Evolutionary conservation across 1,284 basidiomycete species (phyloP), one percentile per base, ranked within the genome.

Genomic region (Coniferiporia weirii): DNA sequence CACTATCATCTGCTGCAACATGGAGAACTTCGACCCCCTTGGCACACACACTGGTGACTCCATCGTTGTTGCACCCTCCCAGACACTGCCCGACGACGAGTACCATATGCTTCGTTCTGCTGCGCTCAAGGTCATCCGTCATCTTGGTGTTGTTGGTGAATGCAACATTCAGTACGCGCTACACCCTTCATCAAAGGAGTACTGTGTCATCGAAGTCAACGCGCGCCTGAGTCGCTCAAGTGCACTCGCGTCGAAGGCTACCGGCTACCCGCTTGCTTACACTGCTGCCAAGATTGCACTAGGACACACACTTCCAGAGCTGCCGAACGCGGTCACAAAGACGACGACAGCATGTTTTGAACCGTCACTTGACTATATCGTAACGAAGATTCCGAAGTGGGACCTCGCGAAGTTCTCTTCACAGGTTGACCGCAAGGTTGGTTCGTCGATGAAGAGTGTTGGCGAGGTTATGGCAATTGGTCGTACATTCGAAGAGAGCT

Each of bases 381-480:
- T 99, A 64, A 98, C 95, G 60, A 99, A 99, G 79, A 99, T 99
- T 67, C 97, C 97, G 66, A 98, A 98, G 75, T 99, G 97, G 95
- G 97, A 99, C 75, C 79, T 99, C 63, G 94, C 95, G 66, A 99
- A 99, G 77, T 98, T 99, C 81, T 89, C 87, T 17, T 75, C 79
- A 1, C 95, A 98, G 70, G 97, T 99, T 61, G 90, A 97, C 72
- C 89, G 96, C 61, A 88, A 95, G 70, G 87, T 99, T 56, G 96
- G 97, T 43, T 98, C 95, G 2, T 85, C 94, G 27, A 99, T 99
- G 97, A 99, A 99, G 77, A 95, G 93, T 22, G 97, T 99, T 61
- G 97, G 97, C 63, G 97, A 99, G 74, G 96, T 99, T 68, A 99
- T 99, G 97, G 96, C 96, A 64, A 98, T 99, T 66, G 97, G 97